phyloP scores from a whole-genome alignment of 495 filamentous ascomycete genomes.

The Haplographium delicatum region DNA sequence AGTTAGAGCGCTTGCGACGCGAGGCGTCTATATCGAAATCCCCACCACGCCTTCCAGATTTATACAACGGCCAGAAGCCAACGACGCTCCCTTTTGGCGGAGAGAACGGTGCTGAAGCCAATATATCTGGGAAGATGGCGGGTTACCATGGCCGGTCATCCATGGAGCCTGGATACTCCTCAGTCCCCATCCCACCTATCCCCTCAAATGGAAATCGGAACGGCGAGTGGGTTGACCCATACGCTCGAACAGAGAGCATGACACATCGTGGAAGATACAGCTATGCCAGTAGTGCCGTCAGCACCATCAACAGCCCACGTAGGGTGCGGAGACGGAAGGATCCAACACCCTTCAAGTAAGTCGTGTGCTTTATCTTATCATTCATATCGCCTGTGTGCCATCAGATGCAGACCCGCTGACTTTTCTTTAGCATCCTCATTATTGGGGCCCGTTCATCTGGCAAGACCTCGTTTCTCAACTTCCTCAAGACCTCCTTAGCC shows the following conservation, averaged over 20 bases:
- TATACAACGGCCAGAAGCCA: conserved; percentile 47
- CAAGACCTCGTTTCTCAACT: conserved; percentile 96
- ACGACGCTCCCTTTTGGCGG: conserved; percentile 52
- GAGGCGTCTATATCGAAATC: conserved; percentile 56
- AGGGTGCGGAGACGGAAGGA: conserved; percentile 92
- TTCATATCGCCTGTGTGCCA: too few relatives aligned
- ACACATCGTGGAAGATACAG: conserved; percentile 94
- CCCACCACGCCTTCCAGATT: conserved; percentile 75
- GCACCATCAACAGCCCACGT: conserved; percentile 90
- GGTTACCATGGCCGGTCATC: conserved; percentile 25
- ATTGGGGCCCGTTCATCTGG: conserved; percentile 84
- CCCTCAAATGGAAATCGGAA: conserved; percentile 36
- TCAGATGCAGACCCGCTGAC: conserved; percentile 6
- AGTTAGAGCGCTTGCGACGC: conserved; percentile 60
- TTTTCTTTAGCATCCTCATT: conserved; percentile 67
- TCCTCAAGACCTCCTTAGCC: conserved; percentile 78
- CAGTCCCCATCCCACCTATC: conserved; percentile 40
- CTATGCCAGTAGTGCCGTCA: conserved; percentile 88
- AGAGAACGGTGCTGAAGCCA: conserved; percentile 60
- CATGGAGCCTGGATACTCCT: conserved; percentile 19
- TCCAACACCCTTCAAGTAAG: conserved; percentile 97
- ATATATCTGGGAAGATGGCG: conserved; percentile 48
- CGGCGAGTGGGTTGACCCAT: conserved; percentile 60
- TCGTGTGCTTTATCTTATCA: conserved; percentile 13
- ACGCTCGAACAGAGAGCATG: conserved; percentile 87